phyloP scores from a whole-genome alignment of 2,329 filamentous ascomycete species.

The Aspergillus latus region DNA sequence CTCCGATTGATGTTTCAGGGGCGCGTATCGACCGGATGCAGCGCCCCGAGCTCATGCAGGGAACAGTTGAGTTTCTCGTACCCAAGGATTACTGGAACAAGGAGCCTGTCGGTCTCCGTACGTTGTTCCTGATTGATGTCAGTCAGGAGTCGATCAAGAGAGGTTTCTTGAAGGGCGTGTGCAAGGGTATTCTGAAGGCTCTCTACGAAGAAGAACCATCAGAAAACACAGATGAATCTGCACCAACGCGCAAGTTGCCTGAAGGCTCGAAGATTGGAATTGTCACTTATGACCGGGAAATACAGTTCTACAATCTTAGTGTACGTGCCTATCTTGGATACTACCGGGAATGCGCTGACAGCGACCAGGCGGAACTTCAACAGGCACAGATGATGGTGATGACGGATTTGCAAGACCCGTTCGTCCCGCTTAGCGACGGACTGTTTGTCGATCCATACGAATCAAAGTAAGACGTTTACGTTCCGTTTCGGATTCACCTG shows the following conservation, averaged over 20 bases:
- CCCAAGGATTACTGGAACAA: constrained; percentile 99
- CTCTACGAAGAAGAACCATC: constrained; percentile 68
- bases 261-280: constrained; percentile 86
- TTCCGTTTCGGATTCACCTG: neutral
- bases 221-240: constrained; percentile 54
- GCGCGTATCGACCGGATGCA: constrained; percentile 84
- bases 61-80: constrained; percentile 93
- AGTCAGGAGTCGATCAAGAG: constrained; percentile 88
- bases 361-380: constrained; percentile 65
- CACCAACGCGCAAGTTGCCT: constrained; percentile 62
- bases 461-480: constrained; percentile 59
- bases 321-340: constrained; percentile 52
- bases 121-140: constrained; percentile 90
- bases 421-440: constrained; percentile 85
- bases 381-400: constrained; percentile 98
- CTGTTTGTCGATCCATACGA: constrained; percentile 94
- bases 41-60: constrained; percentile 82
- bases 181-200: constrained; percentile 80
- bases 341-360: constrained; percentile 23
- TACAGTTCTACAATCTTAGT: constrained; percentile 96
- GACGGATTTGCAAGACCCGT: constrained; percentile 95
- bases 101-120: constrained; percentile 81
- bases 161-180: constrained; percentile 86
- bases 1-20: constrained; percentile 82
- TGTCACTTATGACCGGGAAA: constrained; percentile 92